Evolutionary conservation across 495 filamentous ascomycete genomes (phyloP), one percentile per base, ranked within the genome.

Genomic region (Lophiostoma macrostomum): DNA sequence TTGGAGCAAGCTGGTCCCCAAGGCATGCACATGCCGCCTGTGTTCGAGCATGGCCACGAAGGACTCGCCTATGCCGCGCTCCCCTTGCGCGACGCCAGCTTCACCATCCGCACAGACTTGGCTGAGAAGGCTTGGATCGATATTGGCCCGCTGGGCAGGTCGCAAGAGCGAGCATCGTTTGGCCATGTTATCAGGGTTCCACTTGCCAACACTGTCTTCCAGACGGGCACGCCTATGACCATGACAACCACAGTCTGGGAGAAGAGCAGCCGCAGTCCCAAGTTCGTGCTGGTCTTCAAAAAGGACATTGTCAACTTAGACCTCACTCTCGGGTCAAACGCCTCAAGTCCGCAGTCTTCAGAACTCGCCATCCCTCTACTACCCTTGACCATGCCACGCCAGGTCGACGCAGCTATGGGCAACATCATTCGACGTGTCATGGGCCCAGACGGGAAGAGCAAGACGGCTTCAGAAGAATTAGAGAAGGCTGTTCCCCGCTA

Each of bases 381-480:
- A 29, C 80, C 85, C 0, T 64, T 95, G 5, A 89, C 85, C 0
- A 66, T 73, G 22, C 76, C 84, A 30, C 77, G 85, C 32, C 76
- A 66, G 37, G 80, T 95, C 48, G 68, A 80, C 13, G 73, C 77
- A 16, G 78, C 85, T 32, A 81, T 93, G 67, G 90, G 90, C 10
- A 96, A 95, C 61, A 91, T 96, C 35, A 67, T 95, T 19, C 81
- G 87, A 38, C 78, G 81, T 28, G 49, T 94, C 38, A 74, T 82
- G 31, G 71, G 76, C 14, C 67, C 71, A 20, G 59, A 58, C 13
- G 55, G 58, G 31, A 73, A 69, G 28, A 54, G 71, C 7, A 74
- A 78, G 30, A 85, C 88, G 12, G 89, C 90, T 32, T 91, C 87
- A 1, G 71, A 75, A 22, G 88, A 95, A 65, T 69, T 96, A 14